Evolutionary conservation across 805 yeast genomes (phyloP), one percentile per base, ranked within the genome.

Genomic region (Saccharomycopsis sp.): DNA sequence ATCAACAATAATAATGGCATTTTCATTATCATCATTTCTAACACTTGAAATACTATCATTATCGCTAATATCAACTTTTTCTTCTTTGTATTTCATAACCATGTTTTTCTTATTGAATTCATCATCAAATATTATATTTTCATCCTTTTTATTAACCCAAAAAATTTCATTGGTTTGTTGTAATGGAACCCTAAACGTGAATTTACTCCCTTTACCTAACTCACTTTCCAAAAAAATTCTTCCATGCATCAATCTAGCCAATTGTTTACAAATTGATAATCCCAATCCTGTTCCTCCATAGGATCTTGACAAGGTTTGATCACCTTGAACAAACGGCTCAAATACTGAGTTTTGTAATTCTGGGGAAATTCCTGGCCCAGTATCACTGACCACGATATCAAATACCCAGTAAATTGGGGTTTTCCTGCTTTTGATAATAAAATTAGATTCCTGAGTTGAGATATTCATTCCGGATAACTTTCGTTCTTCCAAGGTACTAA

Each of bases 271-370:
- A 53, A 89, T 89, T 1, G 79, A 72, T 33, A 89, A 69, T 1
- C 98, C 98, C 36, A 89, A 66, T 2, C 97, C 98, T 0, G 96
- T 92, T 50, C 98, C 98, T 44, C 97, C 96, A 54, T 82, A 79
- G 42, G 88, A 84, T 54, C 95, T 70, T 4, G 95, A 83, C 21
- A 86, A 66, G 0, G 96, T 86, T 58, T 87, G 95, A 54, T 89
- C 97, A 39, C 97, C 98, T 62, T 89, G 98, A 15, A 88, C 87
- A 64, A 89, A 89, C 1, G 97, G 96, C 53, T 92, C 96, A 58
- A 89, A 89, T 1, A 89, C 94, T 46, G 81, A 76, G 33, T 76
- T 76, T 53, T 84, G 96, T 40, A 87, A 59, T 1, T 79, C 75
- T 12, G 79, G 76, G 31, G 85, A 94, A 39, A 89, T 88, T 45